Evolutionary conservation across 768 basidiomycete genomes (phyloP).

Genomic region (Mycena albidolilacea): DNA sequence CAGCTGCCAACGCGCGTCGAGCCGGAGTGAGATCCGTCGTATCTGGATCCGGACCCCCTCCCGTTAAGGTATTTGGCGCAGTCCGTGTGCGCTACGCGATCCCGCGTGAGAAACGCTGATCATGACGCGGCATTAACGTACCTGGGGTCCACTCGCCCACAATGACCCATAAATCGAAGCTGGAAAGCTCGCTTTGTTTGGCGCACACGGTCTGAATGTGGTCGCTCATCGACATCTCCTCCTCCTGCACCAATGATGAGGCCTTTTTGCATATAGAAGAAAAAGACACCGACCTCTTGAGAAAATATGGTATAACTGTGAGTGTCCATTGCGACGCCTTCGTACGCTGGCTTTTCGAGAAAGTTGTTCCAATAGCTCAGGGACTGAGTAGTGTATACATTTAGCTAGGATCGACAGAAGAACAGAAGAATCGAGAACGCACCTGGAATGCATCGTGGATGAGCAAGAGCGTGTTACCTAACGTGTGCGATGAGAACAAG

Average conservation of each 20-base stretch:
- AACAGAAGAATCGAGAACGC: neutral
- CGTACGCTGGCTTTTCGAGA: conserved; percentile 1
- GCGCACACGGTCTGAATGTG: conserved; percentile 34
- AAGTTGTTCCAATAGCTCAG: conserved; percentile 30
- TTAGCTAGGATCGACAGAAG: neutral
- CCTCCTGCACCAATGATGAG: conserved; percentile 11
- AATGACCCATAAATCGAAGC: conserved; percentile 33
- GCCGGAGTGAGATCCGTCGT: conserved; percentile 75
- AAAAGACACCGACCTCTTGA: neutral
- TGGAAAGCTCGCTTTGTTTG: conserved; percentile 4
- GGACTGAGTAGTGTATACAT: conserved; percentile 9
- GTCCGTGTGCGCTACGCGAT: conserved; percentile 70
- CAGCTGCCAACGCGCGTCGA: conserved; percentile 83
- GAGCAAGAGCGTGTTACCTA: conserved; percentile 29
- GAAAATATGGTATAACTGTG: conserved; percentile 39
- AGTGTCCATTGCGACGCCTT: conserved; percentile 36
- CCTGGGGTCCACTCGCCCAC: conserved; percentile 82
- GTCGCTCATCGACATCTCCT: conserved; percentile 25
- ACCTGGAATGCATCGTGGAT: conserved; percentile 38
- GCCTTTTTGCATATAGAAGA: too few species aligned
- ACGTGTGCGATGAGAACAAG: conserved; percentile 9
- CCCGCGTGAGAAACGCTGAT: neutral
- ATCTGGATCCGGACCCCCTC: conserved; percentile 75
- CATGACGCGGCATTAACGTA: neutral
- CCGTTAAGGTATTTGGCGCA: conserved; percentile 90